Evolutionary conservation across 352 stramenopile genomes (phyloP).

Genomic region (Phytophthora uliginosa): DNA sequence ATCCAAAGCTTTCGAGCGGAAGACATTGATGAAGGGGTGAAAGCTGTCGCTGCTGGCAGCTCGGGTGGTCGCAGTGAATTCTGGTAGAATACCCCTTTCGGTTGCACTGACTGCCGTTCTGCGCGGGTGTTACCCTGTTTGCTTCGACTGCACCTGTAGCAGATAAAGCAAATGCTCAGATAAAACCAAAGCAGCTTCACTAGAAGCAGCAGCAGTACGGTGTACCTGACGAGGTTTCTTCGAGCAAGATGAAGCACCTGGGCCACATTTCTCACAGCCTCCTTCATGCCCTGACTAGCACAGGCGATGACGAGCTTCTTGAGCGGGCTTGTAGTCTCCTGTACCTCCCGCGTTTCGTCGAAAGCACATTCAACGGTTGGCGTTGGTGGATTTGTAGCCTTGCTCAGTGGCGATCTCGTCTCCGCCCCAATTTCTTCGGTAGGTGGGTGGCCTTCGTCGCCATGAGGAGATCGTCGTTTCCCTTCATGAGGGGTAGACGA

Average conservation of each 20-base stretch:
- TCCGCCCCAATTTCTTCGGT: background rate
- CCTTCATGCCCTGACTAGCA: constrained; percentile 16
- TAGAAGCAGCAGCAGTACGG: background rate
- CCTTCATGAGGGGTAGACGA: constrained; percentile 8
- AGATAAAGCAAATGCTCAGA: constrained; percentile 4
- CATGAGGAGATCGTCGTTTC: background rate
- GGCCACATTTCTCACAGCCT: constrained; percentile 23
- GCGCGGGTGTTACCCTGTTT: constrained; percentile 4
- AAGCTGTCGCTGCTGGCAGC: constrained; percentile 14
- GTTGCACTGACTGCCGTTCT: constrained; percentile 3
- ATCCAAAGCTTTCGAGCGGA: constrained; percentile 17
- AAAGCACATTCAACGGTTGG: background rate
- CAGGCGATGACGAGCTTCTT: constrained; percentile 21
- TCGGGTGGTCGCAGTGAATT: constrained; percentile 30
- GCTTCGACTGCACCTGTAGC: background rate
- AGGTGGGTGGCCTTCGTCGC: background rate
- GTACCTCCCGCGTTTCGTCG: background rate
- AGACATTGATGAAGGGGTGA: constrained; percentile 6
- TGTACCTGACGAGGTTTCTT: constrained; percentile 24
- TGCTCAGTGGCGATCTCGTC: background rate
- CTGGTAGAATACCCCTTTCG: constrained; percentile 39
- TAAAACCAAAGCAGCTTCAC: background rate
- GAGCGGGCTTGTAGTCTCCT: background rate
- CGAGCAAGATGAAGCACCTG: background rate
- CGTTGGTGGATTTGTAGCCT: background rate